Conservation (phyloP, 2,329 filamentous ascomycete genomes). For the Alternaria dauci region DNA sequence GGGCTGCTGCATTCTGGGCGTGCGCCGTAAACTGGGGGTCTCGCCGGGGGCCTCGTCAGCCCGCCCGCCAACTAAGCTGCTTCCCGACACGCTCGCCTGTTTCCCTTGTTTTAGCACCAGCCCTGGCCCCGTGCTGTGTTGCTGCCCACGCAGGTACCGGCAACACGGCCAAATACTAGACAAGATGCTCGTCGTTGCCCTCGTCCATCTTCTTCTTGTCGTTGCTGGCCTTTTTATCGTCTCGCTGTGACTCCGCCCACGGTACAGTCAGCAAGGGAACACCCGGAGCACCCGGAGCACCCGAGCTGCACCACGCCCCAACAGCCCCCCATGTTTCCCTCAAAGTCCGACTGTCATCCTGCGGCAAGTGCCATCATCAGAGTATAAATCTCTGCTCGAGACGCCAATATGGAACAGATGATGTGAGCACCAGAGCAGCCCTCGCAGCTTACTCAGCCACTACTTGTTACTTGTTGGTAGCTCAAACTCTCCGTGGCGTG, state of each 20-base stretch:
- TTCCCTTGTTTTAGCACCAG: slow-evolving; percentile 27
- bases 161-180: background rate
- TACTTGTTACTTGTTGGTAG: background rate
- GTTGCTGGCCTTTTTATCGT: background rate
- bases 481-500: background rate
- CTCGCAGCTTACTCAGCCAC: background rate
- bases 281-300: background rate
- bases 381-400: slow-evolving; percentile 3
- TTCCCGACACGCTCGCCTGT: slow-evolving; percentile 25
- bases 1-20: slow-evolving; percentile 25
- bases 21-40: slow-evolving; percentile 27
- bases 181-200: background rate
- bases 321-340: background rate
- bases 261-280: slow-evolving; percentile 4
- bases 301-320: too few relatives aligned
- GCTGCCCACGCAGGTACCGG: slow-evolving; percentile 11
- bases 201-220: background rate
- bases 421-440: background rate
- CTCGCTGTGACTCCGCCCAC: background rate
- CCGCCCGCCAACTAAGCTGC: slow-evolving; percentile 19
- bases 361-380: background rate
- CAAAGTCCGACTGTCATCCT: background rate
- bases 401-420: slow-evolving; percentile 14
- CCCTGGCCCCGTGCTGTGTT: background rate
- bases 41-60: slow-evolving; percentile 22